A percentile compares a stretch with the other conserved stretches of the same genome.
phyloP scores from a whole-genome alignment of 257 asterid genomes.

The Leptodermis oblonga region DNA sequence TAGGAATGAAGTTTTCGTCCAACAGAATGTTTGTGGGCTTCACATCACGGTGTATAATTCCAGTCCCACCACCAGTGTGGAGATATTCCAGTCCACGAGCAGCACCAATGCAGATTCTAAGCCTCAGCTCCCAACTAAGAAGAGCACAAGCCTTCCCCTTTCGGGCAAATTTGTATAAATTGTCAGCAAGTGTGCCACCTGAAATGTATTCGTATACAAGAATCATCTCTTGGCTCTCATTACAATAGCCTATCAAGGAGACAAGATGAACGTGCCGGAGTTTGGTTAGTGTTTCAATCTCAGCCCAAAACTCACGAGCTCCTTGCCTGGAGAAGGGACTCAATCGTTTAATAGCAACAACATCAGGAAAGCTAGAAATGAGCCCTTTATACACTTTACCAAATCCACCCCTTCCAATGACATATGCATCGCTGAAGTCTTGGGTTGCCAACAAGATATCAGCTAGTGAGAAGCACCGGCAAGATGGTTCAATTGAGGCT shows the following conservation, averaged over 20 bases:
- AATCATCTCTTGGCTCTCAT: constrained; percentile 10
- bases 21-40: constrained; percentile 12
- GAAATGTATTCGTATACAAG: constrained; percentile 16
- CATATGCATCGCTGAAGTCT: constrained; percentile 11
- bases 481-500: background rate
- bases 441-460: constrained; percentile 15
- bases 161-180: background rate
- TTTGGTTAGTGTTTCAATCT: constrained; percentile 18
- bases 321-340: constrained; percentile 21
- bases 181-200: constrained; percentile 17
- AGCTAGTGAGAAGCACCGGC: constrained; percentile 10
- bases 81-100: constrained; percentile 20
- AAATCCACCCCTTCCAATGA: constrained; percentile 19
- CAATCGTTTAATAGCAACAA: constrained; percentile 19
- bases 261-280: constrained; percentile 22
- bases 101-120: constrained; percentile 17
- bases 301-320: constrained; percentile 21
- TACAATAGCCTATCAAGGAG: constrained; percentile 18
- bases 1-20: constrained; percentile 1
- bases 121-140: constrained; percentile 15
- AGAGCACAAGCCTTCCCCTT: background rate
- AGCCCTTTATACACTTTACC: constrained; percentile 23
- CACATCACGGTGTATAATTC: constrained; percentile 13
- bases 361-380: background rate
- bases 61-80: constrained; percentile 8